Evolutionary conservation across 2,329 filamentous ascomycete species (phyloP).

Genomic region (Colletotrichum australisinense): DNA sequence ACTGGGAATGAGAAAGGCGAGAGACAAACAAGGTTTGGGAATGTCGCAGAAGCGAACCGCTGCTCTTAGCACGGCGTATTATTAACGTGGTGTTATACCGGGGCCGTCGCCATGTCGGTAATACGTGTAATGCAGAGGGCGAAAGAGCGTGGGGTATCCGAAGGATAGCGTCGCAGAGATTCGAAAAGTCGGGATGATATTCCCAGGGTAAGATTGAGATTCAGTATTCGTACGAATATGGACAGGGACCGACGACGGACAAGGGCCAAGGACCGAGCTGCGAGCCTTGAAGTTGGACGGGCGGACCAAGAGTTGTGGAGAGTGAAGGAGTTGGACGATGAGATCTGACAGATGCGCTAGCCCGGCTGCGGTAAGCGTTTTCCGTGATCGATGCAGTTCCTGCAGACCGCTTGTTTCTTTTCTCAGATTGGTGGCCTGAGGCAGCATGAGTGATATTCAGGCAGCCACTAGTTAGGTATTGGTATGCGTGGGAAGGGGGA

Average conservation of each 20-base stretch:
- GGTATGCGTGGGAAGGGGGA: too few species aligned
- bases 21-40: conserved; percentile 13
- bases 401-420: conserved; percentile 31
- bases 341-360: conserved; percentile 35
- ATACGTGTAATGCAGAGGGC: not conserved
- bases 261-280: conserved; percentile 1
- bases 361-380: not conserved
- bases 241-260: not conserved
- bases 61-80: conserved; percentile 4
- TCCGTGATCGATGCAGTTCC: conserved; percentile 17
- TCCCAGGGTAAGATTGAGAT: conserved; percentile 17
- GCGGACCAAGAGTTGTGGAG: not conserved
- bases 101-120: too few species aligned
- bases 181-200: not conserved
- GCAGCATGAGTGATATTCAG: not conserved
- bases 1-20: not conserved
- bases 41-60: conserved; percentile 1
- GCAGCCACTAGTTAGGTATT: not conserved
- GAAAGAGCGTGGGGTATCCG: conserved; percentile 5
- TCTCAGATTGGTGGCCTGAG: conserved; percentile 1
- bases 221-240: not conserved
- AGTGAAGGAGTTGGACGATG: conserved; percentile 26
- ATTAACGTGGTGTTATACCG: not conserved
- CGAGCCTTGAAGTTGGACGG: not conserved
- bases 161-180: conserved; percentile 20